Evolutionary conservation across 139 green algal species (phyloP), one percentile per base, ranked within the genome.

Genomic region (Tetradesmus obliquus): DNA sequence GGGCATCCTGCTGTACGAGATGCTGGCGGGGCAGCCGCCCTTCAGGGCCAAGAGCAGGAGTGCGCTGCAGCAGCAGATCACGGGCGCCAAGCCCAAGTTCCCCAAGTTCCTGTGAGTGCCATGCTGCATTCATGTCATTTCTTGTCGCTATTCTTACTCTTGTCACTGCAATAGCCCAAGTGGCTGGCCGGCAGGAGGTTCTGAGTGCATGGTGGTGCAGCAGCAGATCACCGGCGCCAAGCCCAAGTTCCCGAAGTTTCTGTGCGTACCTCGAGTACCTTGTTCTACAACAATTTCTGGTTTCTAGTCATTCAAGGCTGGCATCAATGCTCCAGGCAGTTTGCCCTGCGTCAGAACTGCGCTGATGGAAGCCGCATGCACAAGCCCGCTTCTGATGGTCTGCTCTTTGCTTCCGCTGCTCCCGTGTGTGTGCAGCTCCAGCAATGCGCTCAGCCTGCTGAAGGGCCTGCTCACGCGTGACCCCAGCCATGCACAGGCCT

Each of bases 1-100:
- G 24, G 98, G 98, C 54, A 96, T 99, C 54, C 95, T 99, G 92
- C 94, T 99, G 69, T 99, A 97, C 88, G 98, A 99, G 94, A 99
- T 99, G 98, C 94, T 99, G 84, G 97, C 95, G 24, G 98, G 98
- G 55, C 76, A 97, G 94, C 96, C 97, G 0, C 98, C 98, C 51
- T 99, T 99, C 93, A 94, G 96, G 15, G 95, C 95, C 90, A 99
- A 99, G 95, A 97, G 95, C 71, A 94, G 97, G 58, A 76, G 95
- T n/a, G 95, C 94, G 90, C 95, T 99, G 93, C 96, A 99, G 94
- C 95, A 97, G 84, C 95, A 98, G 86, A 99, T 99, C 90, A 91
- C 95, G 0, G 93, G 80, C 55, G 94, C 90, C 66, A 99, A 98
- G 94, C 88, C 97, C 72, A 99, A 99, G 95, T 93, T 97, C 51